Conservation (phyloP, 2,329 filamentous ascomycete species). For the Clarireedia monteithiana region DNA sequence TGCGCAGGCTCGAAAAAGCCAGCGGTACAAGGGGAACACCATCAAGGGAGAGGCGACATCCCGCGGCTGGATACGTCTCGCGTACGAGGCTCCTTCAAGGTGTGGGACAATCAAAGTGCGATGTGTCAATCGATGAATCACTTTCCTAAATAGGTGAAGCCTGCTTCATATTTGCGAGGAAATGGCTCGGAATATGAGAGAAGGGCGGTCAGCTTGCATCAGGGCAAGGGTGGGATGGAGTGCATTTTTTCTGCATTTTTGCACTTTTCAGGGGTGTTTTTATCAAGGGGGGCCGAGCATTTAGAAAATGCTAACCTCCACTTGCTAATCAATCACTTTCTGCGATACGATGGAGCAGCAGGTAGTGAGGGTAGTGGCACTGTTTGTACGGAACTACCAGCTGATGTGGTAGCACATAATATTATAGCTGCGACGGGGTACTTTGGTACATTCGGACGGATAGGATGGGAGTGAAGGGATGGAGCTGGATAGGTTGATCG, state of each 20-base stretch:
- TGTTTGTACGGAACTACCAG: neutral
- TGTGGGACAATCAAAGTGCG: conserved; percentile 21
- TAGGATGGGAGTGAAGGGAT: too few species aligned
- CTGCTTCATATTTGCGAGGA: conserved; percentile 2
- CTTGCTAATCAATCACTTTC: neutral
- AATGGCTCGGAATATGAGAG: neutral
- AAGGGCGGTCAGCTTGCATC: conserved; percentile 6
- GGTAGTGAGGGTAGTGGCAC: neutral
- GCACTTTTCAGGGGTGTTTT: neutral
- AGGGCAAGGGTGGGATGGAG: conserved; percentile 8
- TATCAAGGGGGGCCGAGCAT: conserved; percentile 5
- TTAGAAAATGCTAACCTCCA: conserved; percentile 1
- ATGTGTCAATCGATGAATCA: conserved; percentile 11
- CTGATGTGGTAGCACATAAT: neutral
- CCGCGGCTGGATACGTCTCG: conserved; percentile 9
- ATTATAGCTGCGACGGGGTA: too few species aligned
- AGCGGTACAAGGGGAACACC: conserved; percentile 16
- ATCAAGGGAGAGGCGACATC: conserved; percentile 7
- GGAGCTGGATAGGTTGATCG: too few species aligned
- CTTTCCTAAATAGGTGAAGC: conserved; percentile 5
- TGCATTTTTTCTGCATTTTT: neutral
- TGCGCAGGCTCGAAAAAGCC: conserved; percentile 20
- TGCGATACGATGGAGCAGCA: neutral
- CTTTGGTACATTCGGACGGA: too few species aligned
- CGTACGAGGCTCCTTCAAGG: conserved; percentile 11